Percentiles rank a stretch among this genome's conserved stretches.
Conservation (phyloP, 2,329 filamentous ascomycete genomes). For the Didymella sp. region DNA sequence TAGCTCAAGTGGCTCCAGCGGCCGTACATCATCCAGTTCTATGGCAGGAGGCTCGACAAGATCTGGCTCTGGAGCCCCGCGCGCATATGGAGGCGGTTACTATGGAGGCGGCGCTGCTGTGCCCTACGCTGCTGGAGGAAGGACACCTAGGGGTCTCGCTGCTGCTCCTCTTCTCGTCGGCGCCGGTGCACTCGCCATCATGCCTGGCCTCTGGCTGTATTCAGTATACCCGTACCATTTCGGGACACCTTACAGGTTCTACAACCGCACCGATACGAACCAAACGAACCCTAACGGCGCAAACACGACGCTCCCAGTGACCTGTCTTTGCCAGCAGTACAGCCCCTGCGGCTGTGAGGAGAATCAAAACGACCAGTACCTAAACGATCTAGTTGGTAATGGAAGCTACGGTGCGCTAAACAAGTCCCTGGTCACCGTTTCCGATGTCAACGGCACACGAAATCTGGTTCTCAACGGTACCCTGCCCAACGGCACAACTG, state of each 20-base stretch:
- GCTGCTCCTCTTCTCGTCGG: conserved; percentile 58
- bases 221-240: conserved; percentile 69
- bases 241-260: conserved; percentile 60
- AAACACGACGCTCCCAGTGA: conserved; percentile 57
- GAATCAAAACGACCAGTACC: conserved; percentile 65
- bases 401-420: conserved; percentile 66
- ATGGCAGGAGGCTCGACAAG: conserved; percentile 55
- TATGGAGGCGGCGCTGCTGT: conserved; percentile 67
- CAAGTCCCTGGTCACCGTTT: conserved; percentile 67
- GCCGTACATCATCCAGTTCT: conserved; percentile 36
- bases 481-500: conserved; percentile 64
- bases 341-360: conserved; percentile 73
- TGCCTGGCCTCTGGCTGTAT: conserved; percentile 70
- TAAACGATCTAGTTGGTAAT: conserved; percentile 65
- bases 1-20: conserved; percentile 20
- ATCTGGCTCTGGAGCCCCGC: conserved; percentile 64
- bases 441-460: conserved; percentile 65
- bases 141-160: conserved; percentile 60
- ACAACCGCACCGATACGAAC: conserved; percentile 54
- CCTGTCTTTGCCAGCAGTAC: conserved; percentile 67
- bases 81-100: conserved; percentile 66
- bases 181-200: conserved; percentile 59
- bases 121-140: conserved; percentile 67
- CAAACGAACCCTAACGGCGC: conserved; percentile 50
- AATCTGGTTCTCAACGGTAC: conserved; percentile 79